Evolutionary conservation across 345 rosid genomes (phyloP).

Genomic region (Reutealis trisperma): DNA sequence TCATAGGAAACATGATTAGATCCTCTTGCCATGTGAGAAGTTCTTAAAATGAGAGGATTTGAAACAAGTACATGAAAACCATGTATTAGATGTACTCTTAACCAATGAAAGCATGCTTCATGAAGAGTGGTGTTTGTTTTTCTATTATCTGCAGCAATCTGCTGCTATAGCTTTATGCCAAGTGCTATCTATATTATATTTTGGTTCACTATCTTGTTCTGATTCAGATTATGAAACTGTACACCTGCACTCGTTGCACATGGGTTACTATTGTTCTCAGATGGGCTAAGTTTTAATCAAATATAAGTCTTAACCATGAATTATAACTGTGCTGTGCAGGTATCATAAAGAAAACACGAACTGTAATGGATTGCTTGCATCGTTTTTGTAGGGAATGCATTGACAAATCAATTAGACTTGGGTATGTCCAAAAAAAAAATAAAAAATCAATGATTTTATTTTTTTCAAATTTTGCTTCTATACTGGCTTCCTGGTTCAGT

Average conservation of each 20-base stretch:
- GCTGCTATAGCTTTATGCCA: neutral
- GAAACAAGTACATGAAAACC: too few species aligned
- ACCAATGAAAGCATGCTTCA: neutral
- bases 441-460: neutral
- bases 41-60: too few species aligned
- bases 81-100: neutral
- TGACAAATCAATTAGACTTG: slow-evolving; percentile 94
- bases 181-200: neutral
- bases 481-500: slow-evolving; percentile 3
- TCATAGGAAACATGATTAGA: too few species aligned
- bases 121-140: neutral
- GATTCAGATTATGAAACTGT: slow-evolving; percentile 5
- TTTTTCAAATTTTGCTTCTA: neutral
- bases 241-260: neutral
- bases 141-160: neutral
- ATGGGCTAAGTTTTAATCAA: neutral
- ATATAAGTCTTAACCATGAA: neutral
- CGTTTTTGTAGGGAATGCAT: slow-evolving; percentile 96
- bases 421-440: slow-evolving; percentile 48
- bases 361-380: slow-evolving; percentile 96
- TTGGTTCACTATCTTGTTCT: neutral
- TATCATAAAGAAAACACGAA: slow-evolving; percentile 89
- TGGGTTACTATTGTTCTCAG: neutral
- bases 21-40: too few species aligned
- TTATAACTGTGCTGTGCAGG: slow-evolving; percentile 46